phyloP scores from a whole-genome alignment of 257 asterid species.

The Coffea canephora region DNA sequence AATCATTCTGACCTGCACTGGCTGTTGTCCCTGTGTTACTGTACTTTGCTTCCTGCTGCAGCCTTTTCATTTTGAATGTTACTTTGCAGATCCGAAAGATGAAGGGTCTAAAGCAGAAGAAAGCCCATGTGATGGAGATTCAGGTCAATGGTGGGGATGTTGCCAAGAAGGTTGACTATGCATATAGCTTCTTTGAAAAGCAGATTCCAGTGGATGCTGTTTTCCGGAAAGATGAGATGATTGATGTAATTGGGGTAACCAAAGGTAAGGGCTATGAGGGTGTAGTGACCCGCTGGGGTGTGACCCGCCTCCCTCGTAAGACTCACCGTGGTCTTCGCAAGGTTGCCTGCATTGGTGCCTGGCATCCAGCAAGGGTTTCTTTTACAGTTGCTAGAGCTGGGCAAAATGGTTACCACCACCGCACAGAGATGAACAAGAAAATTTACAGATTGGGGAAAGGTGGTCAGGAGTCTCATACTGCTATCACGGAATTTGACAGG shows the following conservation, averaged over 20 bases:
- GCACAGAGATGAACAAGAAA: slow-evolving; percentile 91
- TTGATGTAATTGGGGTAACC: slow-evolving; percentile 87
- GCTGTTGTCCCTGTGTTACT: not conserved
- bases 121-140: slow-evolving; percentile 89
- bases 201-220: slow-evolving; percentile 83
- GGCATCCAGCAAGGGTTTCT: slow-evolving; percentile 95
- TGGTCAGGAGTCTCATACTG: slow-evolving; percentile 71
- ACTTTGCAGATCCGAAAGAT: slow-evolving; percentile 64
- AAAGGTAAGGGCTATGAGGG: slow-evolving; percentile 93
- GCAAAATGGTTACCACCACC: slow-evolving; percentile 92
- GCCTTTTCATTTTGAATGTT: not conserved
- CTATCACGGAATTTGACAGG: slow-evolving; percentile 82
- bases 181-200: slow-evolving; percentile 78
- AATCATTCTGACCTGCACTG: not conserved
- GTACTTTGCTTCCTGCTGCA: not conserved
- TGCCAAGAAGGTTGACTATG: slow-evolving; percentile 89
- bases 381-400: slow-evolving; percentile 95
- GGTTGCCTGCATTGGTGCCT: slow-evolving; percentile 97
- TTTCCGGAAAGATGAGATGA: slow-evolving; percentile 90
- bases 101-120: slow-evolving; percentile 91
- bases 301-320: slow-evolving; percentile 88
- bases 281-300: slow-evolving; percentile 95
- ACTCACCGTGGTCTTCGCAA: slow-evolving; percentile 89
- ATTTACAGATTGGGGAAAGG: slow-evolving; percentile 75
- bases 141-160: slow-evolving; percentile 85